Evolutionary conservation across 495 filamentous ascomycete species (phyloP).

Genomic region (Aspergillus coremiiformis): DNA sequence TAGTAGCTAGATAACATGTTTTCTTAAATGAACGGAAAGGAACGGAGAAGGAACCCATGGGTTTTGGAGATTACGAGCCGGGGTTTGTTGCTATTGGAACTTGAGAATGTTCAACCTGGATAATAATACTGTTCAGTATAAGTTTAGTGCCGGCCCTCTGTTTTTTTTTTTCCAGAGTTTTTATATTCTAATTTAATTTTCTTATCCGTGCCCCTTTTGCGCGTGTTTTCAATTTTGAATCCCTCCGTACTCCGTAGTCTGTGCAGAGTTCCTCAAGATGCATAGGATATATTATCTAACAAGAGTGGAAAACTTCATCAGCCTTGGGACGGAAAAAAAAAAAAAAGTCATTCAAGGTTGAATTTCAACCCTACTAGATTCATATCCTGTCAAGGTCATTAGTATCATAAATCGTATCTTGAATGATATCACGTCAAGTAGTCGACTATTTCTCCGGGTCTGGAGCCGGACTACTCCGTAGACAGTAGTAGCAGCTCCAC

Average conservation of each 20-base stretch:
- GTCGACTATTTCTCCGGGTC: slow-evolving; percentile 13
- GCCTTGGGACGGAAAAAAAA: no score
- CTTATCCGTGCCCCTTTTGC: background rate
- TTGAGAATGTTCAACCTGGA: background rate
- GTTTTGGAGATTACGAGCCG: background rate
- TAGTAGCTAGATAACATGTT: no score
- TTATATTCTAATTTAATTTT: background rate
- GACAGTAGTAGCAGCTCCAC: slow-evolving; percentile 4
- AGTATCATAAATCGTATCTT: slow-evolving; percentile 1
- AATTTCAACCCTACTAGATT: background rate
- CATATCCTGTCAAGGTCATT: slow-evolving; percentile 7
- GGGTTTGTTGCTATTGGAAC: slow-evolving; percentile 5
- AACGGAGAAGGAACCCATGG: background rate
- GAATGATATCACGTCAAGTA: slow-evolving; percentile 11
- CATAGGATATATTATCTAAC: background rate
- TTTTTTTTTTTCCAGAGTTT: background rate
- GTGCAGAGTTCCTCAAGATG: background rate
- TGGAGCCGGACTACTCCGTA: slow-evolving; percentile 10
- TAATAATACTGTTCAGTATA: background rate
- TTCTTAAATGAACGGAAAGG: background rate
- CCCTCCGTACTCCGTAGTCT: no score
- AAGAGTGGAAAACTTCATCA: background rate
- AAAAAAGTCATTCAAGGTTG: background rate
- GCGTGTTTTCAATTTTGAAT: background rate
- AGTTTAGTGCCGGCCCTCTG: background rate